These are phyloP conservation scores for Melampsora americana DNA, from an alignment of 1,284 basidiomycete genomes.

Conservation along the genomic window DNA sequence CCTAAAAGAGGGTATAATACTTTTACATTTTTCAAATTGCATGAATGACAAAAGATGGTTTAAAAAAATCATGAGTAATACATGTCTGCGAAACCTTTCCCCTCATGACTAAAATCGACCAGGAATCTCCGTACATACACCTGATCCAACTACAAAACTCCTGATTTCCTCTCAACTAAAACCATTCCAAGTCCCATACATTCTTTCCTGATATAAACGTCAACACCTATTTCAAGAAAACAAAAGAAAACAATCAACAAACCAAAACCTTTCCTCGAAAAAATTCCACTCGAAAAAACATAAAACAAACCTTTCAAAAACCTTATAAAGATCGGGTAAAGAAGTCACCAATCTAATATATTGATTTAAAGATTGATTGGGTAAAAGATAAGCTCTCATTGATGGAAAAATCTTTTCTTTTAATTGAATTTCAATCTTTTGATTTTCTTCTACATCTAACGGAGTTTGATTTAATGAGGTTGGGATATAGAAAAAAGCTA, in stretches of 20 bases:
- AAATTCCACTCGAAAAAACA: background rate
- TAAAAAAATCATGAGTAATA: too few relatives aligned
- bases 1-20: too few relatives aligned
- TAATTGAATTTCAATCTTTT: slow-evolving; percentile 19
- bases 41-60: too few relatives aligned
- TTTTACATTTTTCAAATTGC: too few relatives aligned
- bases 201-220: too few relatives aligned
- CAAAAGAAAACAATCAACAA: background rate
- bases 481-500: slow-evolving; percentile 85
- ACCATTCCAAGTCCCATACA: too few relatives aligned
- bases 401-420: slow-evolving; percentile 26
- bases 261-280: background rate
- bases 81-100: too few relatives aligned
- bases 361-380: slow-evolving; percentile 8
- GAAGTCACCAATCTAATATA: slow-evolving; percentile 15
- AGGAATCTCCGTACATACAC: too few relatives aligned
- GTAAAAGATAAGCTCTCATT: slow-evolving; percentile 35
- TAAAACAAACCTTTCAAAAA: slow-evolving; percentile 43
- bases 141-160: too few relatives aligned
- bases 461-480: slow-evolving; percentile 54
- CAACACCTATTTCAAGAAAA: too few relatives aligned
- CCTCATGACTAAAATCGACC: too few relatives aligned
- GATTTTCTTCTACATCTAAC: background rate
- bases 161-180: too few relatives aligned
- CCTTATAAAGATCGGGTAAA: slow-evolving; percentile 40